Evolutionary conservation across 352 stramenopile genomes (phyloP).

Genomic region (Thalassiosira mediterranea): DNA sequence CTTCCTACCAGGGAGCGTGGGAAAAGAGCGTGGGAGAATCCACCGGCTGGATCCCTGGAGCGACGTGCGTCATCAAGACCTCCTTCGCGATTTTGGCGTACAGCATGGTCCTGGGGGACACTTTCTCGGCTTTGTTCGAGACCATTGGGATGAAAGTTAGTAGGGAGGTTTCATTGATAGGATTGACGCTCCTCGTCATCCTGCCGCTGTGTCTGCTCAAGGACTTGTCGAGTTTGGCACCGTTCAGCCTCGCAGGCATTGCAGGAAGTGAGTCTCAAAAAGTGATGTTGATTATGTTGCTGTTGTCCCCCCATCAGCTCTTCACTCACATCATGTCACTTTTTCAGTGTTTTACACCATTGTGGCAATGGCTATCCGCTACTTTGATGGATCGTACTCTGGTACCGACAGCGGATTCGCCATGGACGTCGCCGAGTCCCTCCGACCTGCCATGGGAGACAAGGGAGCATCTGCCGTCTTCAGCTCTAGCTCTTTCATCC

Average conservation of each 20-base stretch:
- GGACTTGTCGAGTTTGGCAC: slow-evolving; percentile 75
- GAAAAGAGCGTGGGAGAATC: slow-evolving; percentile 68
- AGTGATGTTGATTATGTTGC: no score
- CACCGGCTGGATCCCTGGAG: slow-evolving; percentile 79
- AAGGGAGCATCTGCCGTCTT: slow-evolving; percentile 61
- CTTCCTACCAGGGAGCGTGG: slow-evolving; percentile 85
- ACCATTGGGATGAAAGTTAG: slow-evolving; percentile 57
- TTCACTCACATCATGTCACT: no score
- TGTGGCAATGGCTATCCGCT: slow-evolving; percentile 80
- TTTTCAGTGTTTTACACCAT: slow-evolving; percentile 84
- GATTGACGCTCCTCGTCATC: slow-evolving; percentile 71
- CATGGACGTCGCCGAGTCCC: slow-evolving; percentile 45
- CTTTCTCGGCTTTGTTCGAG: slow-evolving; percentile 72
- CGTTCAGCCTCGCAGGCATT: slow-evolving; percentile 79
- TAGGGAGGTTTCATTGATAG: slow-evolving; percentile 54
- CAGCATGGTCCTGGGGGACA: slow-evolving; percentile 87
- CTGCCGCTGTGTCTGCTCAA: slow-evolving; percentile 86
- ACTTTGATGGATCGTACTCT: slow-evolving; percentile 82
- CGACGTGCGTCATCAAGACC: slow-evolving; percentile 81
- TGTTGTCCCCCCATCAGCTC: no score
- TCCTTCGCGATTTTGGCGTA: slow-evolving; percentile 84
- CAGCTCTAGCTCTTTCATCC: slow-evolving; percentile 72
- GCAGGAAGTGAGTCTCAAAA: no score
- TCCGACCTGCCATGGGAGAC: slow-evolving; percentile 59
- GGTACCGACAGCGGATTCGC: slow-evolving; percentile 38